Evolutionary conservation across 495 filamentous ascomycete species (phyloP), one percentile per base, ranked within the genome.

Genomic region (Patellaria atrata): DNA sequence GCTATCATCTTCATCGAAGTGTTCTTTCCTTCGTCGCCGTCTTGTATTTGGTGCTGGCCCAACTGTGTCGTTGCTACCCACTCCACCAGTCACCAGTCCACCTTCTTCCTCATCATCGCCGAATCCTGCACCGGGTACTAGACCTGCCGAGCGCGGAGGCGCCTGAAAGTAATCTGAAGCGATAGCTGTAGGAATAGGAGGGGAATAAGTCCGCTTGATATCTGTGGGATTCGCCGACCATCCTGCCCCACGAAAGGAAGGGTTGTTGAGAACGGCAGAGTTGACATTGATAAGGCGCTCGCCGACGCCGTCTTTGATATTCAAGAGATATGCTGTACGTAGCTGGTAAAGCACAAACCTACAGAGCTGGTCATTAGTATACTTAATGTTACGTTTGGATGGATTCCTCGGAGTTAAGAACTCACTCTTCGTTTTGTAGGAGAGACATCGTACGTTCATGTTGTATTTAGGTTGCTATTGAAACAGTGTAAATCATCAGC

Each of bases 351-450:
- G 72, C 13, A 91, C 77, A 63, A 96, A 80, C 55, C 87, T 94
- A 30, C 19, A 12, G 16, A 30, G 5, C 22, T 28, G 37, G 43
- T 41, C 30, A 45, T 36, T n/a, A n/a, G n/a, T n/a, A n/a, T n/a
- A n/a, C n/a, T n/a, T n/a, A n/a, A n/a, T n/a, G n/a, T n/a, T n/a
- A n/a, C 29, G 6, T 22, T 34, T 19, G 19, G 33, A 48, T 40
- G 34, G 11, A 14, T 4, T 10, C 35, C 13, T 22, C 27, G 29
- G 22, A 20, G 28, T 10, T 24, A 5, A 25, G 24, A 38, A 23
- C 79, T 37, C 76, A 93, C 85, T 96, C 87, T 72, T 96, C 87
- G 42, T 92, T 84, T 57, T 93, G 83, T 37, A 96, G 77, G 50
- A 96, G 70, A 47, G 87, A 91, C 89, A 94, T 96, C 38, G 15